Base-by-base conservation (phyloP, 768 basidiomycete species). In the Podaxis rugospora region DNA sequence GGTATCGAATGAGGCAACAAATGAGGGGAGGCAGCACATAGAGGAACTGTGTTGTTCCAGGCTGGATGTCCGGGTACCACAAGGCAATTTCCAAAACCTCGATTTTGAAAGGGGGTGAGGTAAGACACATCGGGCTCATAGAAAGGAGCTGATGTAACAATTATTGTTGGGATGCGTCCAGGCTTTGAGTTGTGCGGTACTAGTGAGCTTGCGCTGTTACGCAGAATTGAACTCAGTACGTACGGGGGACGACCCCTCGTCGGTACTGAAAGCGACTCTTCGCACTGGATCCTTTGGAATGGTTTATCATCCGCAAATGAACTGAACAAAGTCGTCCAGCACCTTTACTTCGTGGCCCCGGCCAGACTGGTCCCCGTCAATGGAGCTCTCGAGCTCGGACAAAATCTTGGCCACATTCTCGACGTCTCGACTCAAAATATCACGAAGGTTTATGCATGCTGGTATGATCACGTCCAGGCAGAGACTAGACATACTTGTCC, bases 61-160 rank as follows among this genome's bases (percentile, higher is more conserved):
- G 72, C 73, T 2, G 77, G 74, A 63, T 82, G 74, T 40, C 69
- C 71, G 4, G 84, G 85, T 14, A 87, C 79, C 1, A 79, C 77
- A 23, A 86, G 78, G 32, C 73, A 74, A 51, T 73, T 71, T 37
- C 82, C 80, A 66, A 84, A 86, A 3, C 77, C 80, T 13, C 78
- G 72, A 66, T 86, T 80, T 69, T 87, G 85, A 63, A 75, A 75
- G 10, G 85, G 84, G 18, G 83, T 75, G 61, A 75, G 80, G 63
- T 74, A 80, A 1, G 79, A 32, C 75, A 3, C 68, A 70, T 79
- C 78, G 40, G 67, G 76, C 5, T 74, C 65, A 36, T 76, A 73
- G 1, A 73, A 60, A 3, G 73, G 70, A 66, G 82, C 82, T 3
- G 78, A 78, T 0, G 81, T 84, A 25, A 87, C 72, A 52, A 82